phyloP scores from a whole-genome alignment of 495 filamentous ascomycete genomes.

The Trichoderma reesei region DNA sequence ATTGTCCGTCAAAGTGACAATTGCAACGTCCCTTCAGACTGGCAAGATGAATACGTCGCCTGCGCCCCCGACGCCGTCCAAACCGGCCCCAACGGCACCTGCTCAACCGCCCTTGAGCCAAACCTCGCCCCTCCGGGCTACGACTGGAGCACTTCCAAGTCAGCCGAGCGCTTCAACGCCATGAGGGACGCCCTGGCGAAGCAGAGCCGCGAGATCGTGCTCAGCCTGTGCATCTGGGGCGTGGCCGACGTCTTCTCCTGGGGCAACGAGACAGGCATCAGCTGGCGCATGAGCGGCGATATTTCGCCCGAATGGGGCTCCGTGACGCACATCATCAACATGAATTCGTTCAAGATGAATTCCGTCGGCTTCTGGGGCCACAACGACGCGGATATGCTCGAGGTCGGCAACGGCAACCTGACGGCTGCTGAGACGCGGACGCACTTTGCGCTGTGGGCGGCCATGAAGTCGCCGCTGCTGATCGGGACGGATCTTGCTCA shows the following conservation, averaged over 20 bases:
- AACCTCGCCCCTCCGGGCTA: constrained; percentile 24
- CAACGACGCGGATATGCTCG: constrained; percentile 60
- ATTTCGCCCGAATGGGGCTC: constrained; percentile 21
- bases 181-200: constrained; percentile 52
- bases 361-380: constrained; percentile 44
- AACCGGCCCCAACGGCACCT: constrained; percentile 24
- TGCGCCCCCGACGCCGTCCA: constrained; percentile 14
- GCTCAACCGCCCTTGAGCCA: constrained; percentile 13
- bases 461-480: constrained; percentile 24
- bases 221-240: constrained; percentile 55
- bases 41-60: constrained; percentile 16
- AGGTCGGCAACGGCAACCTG: constrained; percentile 53
- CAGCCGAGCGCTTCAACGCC: constrained; percentile 36
- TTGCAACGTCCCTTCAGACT: constrained; percentile 45
- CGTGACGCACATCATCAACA: constrained; percentile 31
- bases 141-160: constrained; percentile 43
- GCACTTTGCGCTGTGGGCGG: constrained; percentile 34
- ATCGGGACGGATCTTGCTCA: constrained; percentile 33
- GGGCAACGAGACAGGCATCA: constrained; percentile 46
- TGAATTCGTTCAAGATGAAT: constrained; percentile 39
- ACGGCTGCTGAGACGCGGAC: constrained; percentile 33
- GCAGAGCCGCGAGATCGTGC: constrained; percentile 49
- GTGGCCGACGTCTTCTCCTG: constrained; percentile 19
- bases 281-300: constrained; percentile 48
- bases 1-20: constrained; percentile 57